Evolutionary conservation across 768 basidiomycete genomes (phyloP).

Genomic region (Podaxis mareebaensis): DNA sequence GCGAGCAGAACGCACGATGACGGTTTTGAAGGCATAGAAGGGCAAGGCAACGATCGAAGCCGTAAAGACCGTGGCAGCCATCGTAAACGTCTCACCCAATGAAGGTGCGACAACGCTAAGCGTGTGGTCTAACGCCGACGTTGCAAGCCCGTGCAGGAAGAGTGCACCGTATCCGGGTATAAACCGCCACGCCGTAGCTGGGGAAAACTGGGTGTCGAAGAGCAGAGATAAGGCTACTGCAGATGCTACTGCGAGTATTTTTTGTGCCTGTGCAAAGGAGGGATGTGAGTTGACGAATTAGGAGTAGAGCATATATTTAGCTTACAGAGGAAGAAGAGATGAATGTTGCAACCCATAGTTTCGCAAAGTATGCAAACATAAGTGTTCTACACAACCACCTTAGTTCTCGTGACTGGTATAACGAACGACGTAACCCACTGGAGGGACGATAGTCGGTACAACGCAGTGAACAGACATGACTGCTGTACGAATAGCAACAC

Average conservation of each 20-base stretch:
- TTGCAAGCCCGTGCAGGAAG: constrained; percentile 55
- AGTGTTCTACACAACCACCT: constrained; percentile 50
- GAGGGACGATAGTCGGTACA: constrained; percentile 65
- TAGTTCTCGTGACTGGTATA: neutral
- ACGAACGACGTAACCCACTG: constrained; percentile 44
- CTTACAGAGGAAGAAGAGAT: constrained; percentile 50
- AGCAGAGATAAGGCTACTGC: constrained; percentile 58
- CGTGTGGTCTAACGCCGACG: constrained; percentile 65
- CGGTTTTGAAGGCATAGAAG: constrained; percentile 59
- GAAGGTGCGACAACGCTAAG: constrained; percentile 56
- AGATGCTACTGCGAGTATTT: constrained; percentile 43
- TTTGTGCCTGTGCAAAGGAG: constrained; percentile 43
- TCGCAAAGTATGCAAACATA: constrained; percentile 68
- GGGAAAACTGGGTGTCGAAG: constrained; percentile 50
- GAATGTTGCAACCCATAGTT: constrained; percentile 62
- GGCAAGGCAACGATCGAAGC: constrained; percentile 64
- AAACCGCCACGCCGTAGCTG: constrained; percentile 40
- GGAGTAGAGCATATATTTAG: constrained; percentile 16
- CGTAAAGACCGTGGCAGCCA: constrained; percentile 58
- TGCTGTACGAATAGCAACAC: constrained; percentile 69
- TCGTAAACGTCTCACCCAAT: constrained; percentile 55
- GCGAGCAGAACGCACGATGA: constrained; percentile 47
- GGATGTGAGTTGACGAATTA: neutral
- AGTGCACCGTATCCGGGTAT: constrained; percentile 71
- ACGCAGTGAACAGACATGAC: constrained; percentile 63